A percentile compares a stretch with the other conserved stretches of the same genome.
These are phyloP conservation scores for Fusarium floridanum DNA, from an alignment of 2,329 filamentous ascomycete genomes.

Conservation along the genomic window DNA sequence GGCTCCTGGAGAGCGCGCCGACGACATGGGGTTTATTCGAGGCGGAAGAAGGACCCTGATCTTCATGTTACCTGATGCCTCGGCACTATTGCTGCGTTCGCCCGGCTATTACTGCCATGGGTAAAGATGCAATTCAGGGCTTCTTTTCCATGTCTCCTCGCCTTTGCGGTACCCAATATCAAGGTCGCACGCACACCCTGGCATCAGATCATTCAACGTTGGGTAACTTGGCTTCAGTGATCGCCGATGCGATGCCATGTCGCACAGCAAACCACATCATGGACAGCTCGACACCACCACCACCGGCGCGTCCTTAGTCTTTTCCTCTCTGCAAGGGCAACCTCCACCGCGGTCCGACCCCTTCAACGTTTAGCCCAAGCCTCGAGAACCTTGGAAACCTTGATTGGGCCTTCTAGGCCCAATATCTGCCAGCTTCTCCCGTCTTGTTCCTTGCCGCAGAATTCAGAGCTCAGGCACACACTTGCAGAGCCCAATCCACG, in stretches of 20 bases:
- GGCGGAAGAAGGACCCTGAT: conserved; percentile 29
- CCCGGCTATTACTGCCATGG: not conserved
- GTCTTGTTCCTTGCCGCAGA: not conserved
- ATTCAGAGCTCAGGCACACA: conserved; percentile 31
- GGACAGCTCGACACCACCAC: conserved; percentile 30
- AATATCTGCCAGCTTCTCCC: conserved; percentile 14
- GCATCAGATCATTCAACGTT: conserved; percentile 39
- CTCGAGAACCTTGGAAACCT: conserved; percentile 20
- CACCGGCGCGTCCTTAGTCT: conserved; percentile 32
- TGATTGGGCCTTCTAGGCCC: conserved; percentile 20
- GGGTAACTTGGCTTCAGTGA: conserved; percentile 30
- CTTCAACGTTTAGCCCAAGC: conserved; percentile 28
- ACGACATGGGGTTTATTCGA: conserved; percentile 21
- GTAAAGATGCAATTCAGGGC: not conserved
- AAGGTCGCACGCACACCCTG: conserved; percentile 30
- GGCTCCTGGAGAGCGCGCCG: conserved; percentile 11
- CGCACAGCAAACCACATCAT: conserved; percentile 6
- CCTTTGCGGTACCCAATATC: conserved; percentile 25
- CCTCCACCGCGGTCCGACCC: conserved; percentile 41
- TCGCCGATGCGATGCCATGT: conserved; percentile 14
- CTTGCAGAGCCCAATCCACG: conserved; percentile 1
- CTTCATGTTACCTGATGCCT: conserved; percentile 10
- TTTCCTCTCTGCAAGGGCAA: conserved; percentile 37
- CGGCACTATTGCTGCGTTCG: conserved; percentile 4
- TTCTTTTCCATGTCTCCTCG: not conserved